Conservation (phyloP, 345 rosid genomes). For the Hypericum androsaemum region DNA sequence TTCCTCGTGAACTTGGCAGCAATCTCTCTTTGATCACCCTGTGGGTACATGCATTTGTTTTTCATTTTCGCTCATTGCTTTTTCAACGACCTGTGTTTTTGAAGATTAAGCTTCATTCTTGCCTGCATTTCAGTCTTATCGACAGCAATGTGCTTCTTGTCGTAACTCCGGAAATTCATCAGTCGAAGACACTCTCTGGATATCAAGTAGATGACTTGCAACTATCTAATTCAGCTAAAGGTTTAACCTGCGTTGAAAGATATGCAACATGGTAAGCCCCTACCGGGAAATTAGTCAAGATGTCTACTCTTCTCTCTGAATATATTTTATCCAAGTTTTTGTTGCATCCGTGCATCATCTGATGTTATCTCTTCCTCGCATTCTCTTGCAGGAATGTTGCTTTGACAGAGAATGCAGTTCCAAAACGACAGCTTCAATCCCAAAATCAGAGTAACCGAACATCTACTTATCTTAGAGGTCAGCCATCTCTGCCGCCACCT, state of each 20-base stretch:
- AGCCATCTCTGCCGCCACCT: background rate
- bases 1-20: conserved; percentile 4
- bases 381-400: conserved; percentile 26
- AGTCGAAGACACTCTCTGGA: background rate
- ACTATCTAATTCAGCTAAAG: conserved; percentile 14
- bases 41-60: background rate
- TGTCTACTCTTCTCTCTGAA: background rate
- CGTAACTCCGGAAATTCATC: background rate
- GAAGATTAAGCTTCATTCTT: background rate
- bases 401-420: conserved; percentile 22
- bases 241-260: background rate
- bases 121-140: conserved; percentile 1
- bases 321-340: background rate
- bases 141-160: conserved; percentile 7
- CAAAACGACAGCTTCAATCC: conserved; percentile 25
- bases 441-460: background rate
- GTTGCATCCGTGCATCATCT: background rate
- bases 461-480: background rate
- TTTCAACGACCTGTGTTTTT: background rate
- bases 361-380: background rate
- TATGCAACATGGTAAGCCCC: conserved; percentile 16
- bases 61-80: background rate
- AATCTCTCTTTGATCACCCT: conserved; percentile 1
- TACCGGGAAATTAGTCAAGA: background rate
- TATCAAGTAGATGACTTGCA: no score